These are phyloP conservation scores for Saccharomyces kudriavzevii DNA, from an alignment of 805 yeast species.

Conservation along the genomic window DNA sequence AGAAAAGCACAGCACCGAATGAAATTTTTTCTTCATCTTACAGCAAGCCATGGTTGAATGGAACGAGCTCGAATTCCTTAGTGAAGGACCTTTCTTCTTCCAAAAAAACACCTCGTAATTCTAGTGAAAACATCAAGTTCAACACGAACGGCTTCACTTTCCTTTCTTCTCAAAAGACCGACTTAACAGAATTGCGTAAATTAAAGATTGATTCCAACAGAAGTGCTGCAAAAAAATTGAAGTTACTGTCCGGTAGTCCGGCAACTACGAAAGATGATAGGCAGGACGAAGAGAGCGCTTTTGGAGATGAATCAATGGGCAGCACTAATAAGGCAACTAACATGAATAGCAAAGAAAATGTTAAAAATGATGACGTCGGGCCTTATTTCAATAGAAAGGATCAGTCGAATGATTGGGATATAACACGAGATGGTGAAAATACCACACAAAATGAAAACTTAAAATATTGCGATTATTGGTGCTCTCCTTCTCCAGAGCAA, in stretches of 20 bases:
- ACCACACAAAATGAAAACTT: not conserved
- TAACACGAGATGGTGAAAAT: not conserved
- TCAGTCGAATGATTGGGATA: not conserved
- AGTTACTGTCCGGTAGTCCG: constrained; percentile 28
- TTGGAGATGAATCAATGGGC: not conserved
- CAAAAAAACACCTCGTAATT: constrained; percentile 3
- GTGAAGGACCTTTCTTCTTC: not conserved
- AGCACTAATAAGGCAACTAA: not conserved
- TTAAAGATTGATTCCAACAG: constrained; percentile 36
- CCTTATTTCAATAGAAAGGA: not conserved
- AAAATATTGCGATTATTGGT: constrained; percentile 50
- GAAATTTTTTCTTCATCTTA: constrained; percentile 33
- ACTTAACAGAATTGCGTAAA: constrained; percentile 28
- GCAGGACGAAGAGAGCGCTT: constrained; percentile 3
- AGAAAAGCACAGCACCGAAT: constrained; percentile 26
- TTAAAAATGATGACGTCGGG: not conserved
- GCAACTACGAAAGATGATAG: constrained; percentile 12
- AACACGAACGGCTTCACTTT: constrained; percentile 6
- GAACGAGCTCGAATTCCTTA: not conserved
- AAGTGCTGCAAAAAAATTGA: constrained; percentile 37
- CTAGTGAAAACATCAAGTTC: not conserved
- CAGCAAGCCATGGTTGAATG: constrained; percentile 8
- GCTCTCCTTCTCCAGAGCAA: constrained; percentile 53
- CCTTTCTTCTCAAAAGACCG: constrained; percentile 8
- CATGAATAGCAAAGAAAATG: not conserved